Evolutionary conservation across 2,329 filamentous ascomycete species (phyloP), one percentile per base, ranked within the genome.

Genomic region (Didymella lethalis): DNA sequence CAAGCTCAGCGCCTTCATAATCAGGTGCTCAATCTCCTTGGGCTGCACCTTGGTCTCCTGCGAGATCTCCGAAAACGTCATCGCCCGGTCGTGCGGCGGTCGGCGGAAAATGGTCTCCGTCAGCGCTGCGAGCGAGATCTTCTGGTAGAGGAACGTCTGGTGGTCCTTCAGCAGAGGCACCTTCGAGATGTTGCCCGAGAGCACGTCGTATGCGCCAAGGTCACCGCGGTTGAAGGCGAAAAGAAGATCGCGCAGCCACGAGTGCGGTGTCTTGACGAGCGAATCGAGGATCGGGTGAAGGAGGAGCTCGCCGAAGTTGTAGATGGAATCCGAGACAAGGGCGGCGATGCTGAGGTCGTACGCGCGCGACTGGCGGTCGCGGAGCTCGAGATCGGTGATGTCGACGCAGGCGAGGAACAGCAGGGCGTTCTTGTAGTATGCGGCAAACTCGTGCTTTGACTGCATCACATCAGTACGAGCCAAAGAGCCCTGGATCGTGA

Each of bases 241-340:
- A 45, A 99, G 88, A n/a, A 99, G 88, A 43, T 97, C 91, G 64
- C 93, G 91, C 64, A 99, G 86, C 95, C 95, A 99, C 50, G 88
- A 84, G 75, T 96, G 87, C 41, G 89, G 85, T 25, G 90, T 88
- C 69, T 89, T 87, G 72, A 84, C 84, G 51, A 99, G 86, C 20
- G 90, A 89, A 74, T 97, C 91, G 64, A 99, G 88, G 74, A 99
- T 96, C 3, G 95, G 95, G 77, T 99, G 95, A 67, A 99, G 86
- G 31, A 99, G 87, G n/a, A 99, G 89, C 83, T 99, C 95, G 78
- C 95, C 95, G 71, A 99, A 99, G 83, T 99, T 99, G 87, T 99
- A 98, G 81, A 98, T 99, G 71, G 88, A 92, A 73, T 94, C 91
- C 49, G 93, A 97, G 38, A 97, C 91, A 8, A 99, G 85, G 10